These are phyloP conservation scores for Magnaporthales sp. DNA, from an alignment of 2,329 filamentous ascomycete species.

Conservation along the genomic window DNA sequence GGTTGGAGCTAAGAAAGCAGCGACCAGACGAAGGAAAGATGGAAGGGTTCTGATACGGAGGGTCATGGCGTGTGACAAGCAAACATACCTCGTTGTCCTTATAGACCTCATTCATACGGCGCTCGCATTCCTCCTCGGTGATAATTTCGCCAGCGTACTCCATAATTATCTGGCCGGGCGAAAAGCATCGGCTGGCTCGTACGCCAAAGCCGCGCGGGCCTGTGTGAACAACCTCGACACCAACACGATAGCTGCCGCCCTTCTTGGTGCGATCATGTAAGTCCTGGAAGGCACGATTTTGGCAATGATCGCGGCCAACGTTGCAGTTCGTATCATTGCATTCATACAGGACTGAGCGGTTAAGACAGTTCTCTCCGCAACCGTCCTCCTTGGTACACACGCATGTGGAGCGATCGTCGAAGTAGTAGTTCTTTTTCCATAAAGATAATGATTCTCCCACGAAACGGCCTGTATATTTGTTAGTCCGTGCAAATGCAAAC, in stretches of 20 bases:
- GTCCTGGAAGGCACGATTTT: constrained; percentile 80
- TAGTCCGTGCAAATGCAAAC: constrained; percentile 1
- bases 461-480: constrained; percentile 63
- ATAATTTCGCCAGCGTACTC: constrained; percentile 98
- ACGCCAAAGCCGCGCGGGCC: constrained; percentile 83
- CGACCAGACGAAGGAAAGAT: neutral
- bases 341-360: constrained; percentile 95
- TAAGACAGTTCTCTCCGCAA: constrained; percentile 86
- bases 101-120: constrained; percentile 87
- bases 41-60: neutral
- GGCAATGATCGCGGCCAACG: constrained; percentile 63
- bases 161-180: constrained; percentile 90
- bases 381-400: constrained; percentile 70
- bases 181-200: constrained; percentile 79
- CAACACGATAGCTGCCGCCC: constrained; percentile 81
- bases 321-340: constrained; percentile 88
- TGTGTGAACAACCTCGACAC: constrained; percentile 93
- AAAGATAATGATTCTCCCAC: constrained; percentile 72
- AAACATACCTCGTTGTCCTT: constrained; percentile 77
- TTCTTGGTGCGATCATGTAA: constrained; percentile 65
- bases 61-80: neutral
- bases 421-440: constrained; percentile 72
- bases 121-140: constrained; percentile 85
- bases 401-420: constrained; percentile 62
- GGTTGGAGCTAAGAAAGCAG: constrained; percentile 7